Evolutionary conservation across 2,329 filamentous ascomycete genomes (phyloP).

Genomic region (Helotiales sp.): DNA sequence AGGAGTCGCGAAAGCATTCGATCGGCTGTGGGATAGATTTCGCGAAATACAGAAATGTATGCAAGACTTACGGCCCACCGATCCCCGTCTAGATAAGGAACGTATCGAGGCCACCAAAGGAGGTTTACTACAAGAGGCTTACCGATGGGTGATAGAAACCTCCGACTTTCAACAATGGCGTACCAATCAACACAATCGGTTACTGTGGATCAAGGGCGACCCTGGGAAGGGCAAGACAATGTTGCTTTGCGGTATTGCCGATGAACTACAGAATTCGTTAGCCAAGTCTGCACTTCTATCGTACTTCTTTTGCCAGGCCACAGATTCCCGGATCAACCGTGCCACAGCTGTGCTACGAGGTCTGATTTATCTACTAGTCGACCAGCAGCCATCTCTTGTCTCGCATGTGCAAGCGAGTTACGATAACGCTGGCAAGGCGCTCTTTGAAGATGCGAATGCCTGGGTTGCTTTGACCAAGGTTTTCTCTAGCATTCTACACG

Average conservation of each 20-base stretch:
- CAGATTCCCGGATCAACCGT: constrained; percentile 46
- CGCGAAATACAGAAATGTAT: constrained; percentile 6
- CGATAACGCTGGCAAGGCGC: constrained; percentile 40
- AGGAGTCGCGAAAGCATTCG: not conserved
- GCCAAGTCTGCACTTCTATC: too few species aligned
- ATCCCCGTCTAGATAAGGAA: constrained; percentile 18
- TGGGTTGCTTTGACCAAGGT: constrained; percentile 47
- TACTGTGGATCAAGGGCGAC: constrained; percentile 24
- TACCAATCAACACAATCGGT: not conserved
- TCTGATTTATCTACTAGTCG: constrained; percentile 49
- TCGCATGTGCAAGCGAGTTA: constrained; percentile 45
- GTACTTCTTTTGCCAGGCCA: constrained; percentile 53
- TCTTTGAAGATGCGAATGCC: constrained; percentile 50
- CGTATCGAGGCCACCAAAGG: constrained; percentile 32
- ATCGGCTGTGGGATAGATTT: not conserved
- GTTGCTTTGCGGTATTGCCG: too few species aligned
- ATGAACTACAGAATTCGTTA: not conserved
- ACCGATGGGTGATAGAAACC: constrained; percentile 15
- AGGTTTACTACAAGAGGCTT: constrained; percentile 15
- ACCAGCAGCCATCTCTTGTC: constrained; percentile 43
- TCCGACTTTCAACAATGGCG: constrained; percentile 23
- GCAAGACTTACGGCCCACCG: constrained; percentile 7
- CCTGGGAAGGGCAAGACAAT: too few species aligned
- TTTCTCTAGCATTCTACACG: constrained; percentile 47
- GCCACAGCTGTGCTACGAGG: constrained; percentile 50